phyloP scores from a whole-genome alignment of 768 basidiomycete species.

The Sarcodon aspratus region DNA sequence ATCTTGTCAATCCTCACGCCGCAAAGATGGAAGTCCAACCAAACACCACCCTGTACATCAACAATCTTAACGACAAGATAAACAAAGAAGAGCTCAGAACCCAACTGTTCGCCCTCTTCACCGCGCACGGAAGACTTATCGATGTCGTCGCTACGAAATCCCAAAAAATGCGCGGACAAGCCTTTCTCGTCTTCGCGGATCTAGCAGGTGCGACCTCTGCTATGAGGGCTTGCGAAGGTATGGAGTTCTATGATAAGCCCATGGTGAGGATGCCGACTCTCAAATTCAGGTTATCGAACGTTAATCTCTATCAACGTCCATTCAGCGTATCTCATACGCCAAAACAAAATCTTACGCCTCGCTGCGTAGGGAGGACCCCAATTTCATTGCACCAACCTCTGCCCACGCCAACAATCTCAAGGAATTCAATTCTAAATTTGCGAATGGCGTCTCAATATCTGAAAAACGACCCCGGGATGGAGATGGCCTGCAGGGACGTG shows the following conservation, averaged over 20 bases:
- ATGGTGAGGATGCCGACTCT: conserved; percentile 41
- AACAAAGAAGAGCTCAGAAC: conserved; percentile 81
- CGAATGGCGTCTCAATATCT: conserved; percentile 18
- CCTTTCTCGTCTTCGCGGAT: conserved; percentile 93
- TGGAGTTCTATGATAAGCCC: conserved; percentile 87
- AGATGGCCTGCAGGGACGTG: conserved; percentile 35
- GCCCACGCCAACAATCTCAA: conserved; percentile 36
- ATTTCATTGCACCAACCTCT: conserved; percentile 64
- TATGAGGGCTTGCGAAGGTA: conserved; percentile 86
- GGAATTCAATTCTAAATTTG: conserved; percentile 5
- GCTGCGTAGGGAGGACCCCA: conserved; percentile 64
- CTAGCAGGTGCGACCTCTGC: conserved; percentile 86
- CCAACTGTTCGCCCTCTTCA: conserved; percentile 83
- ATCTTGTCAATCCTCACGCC: not conserved
- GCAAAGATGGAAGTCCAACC: conserved; percentile 38
- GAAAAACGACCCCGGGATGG: conserved; percentile 66
- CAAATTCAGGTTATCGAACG: not conserved
- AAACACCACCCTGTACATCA: conserved; percentile 82
- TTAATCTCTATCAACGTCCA: conserved; percentile 11
- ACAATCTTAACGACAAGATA: conserved; percentile 87
- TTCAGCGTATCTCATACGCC: conserved; percentile 84
- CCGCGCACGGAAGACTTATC: conserved; percentile 86
- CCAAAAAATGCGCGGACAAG: conserved; percentile 83
- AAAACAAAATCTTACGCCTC: conserved; percentile 85
- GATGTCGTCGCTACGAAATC: conserved; percentile 87